phyloP scores from a whole-genome alignment of 495 filamentous ascomycete species.

The Neurospora sp. region DNA sequence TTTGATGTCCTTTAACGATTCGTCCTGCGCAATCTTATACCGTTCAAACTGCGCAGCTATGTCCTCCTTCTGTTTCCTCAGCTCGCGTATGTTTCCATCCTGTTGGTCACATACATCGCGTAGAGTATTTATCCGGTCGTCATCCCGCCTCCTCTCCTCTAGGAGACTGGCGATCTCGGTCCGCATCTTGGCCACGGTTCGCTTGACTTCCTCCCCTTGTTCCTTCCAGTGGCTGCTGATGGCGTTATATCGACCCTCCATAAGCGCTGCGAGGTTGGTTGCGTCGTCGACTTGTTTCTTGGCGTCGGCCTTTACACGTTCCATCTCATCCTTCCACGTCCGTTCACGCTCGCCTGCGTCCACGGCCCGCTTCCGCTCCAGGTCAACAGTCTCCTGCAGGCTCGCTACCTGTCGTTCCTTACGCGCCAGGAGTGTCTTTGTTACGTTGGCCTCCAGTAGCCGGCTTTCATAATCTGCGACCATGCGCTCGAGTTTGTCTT shows the following conservation, averaged over 20 bases:
- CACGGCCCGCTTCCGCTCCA: slow-evolving; percentile 53
- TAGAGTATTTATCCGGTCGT: slow-evolving; percentile 46
- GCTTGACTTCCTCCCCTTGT: slow-evolving; percentile 49
- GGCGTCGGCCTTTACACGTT: slow-evolving; percentile 49
- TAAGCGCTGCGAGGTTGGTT: slow-evolving; percentile 41
- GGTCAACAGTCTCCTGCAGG: slow-evolving; percentile 53
- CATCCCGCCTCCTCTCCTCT: slow-evolving; percentile 43
- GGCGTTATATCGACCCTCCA: slow-evolving; percentile 60
- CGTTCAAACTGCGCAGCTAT: slow-evolving; percentile 45
- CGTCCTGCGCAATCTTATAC: slow-evolving; percentile 56
- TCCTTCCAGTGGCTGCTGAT: slow-evolving; percentile 55
- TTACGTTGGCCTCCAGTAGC: slow-evolving; percentile 58
- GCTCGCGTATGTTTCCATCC: slow-evolving; percentile 50
- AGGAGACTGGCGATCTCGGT: slow-evolving; percentile 36
- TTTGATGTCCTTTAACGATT: slow-evolving; percentile 46
- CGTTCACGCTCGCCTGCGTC: slow-evolving; percentile 50
- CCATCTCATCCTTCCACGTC: slow-evolving; percentile 50
- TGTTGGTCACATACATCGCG: slow-evolving; percentile 60
- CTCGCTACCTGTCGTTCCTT: slow-evolving; percentile 77
- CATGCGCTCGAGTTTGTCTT: slow-evolving; percentile 61
- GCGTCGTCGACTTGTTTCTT: slow-evolving; percentile 54
- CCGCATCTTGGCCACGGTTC: slow-evolving; percentile 43
- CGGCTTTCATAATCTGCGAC: slow-evolving; percentile 56
- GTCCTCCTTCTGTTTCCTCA: slow-evolving; percentile 49
- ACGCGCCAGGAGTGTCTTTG: slow-evolving; percentile 58